Evolutionary conservation across 192 early-diverging fungal genomes (phyloP), one percentile per base, ranked within the genome.

Genomic region (Dimargaris xerosporica): DNA sequence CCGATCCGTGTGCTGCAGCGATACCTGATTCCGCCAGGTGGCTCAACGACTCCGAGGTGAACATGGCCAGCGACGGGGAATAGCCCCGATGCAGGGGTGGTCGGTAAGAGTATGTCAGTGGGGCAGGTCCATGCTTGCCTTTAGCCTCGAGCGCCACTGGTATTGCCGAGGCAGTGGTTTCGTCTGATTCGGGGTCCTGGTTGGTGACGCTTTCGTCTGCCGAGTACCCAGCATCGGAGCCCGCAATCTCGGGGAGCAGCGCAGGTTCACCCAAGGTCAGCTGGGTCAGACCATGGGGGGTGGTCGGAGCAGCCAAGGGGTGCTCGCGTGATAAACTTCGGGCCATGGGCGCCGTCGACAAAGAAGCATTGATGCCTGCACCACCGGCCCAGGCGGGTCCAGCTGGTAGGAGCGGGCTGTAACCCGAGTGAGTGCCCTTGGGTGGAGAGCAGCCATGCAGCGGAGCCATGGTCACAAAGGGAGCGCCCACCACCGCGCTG

Each of bases 201-300:
- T 52, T 52, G 23, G 23, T 28, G 23, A 52, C 50, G 28, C 50
- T 52, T n/a, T 52, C 50, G 19, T 52, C 50, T n/a, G 50, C 50
- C 28, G 50, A 52, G n/a, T 52, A 52, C 28, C 50, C 50, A 52
- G 50, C 15, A 28, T 52, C 50, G 21, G 50, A 52, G 50, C 28
- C 50, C 11, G 15, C n/a, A 3, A 39, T 7, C 34, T 39, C 34
- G 34, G 2, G 34, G 3, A 7, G 3, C 34, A 39, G 34, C 34
- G 34, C 34, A 5, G 34, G 34, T 39, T 39, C 34, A 39, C 34
- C 34, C 34, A 39, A 39, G 34, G 34, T 39, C 34, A 39, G 34
- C 7, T 39, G 34, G 34, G 34, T 5, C 34, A 39, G 34, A 39
- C 34, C 34, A 7, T 39, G 34, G 34, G 7, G 3, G 34, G 34